Conservation (phyloP, 768 basidiomycete genomes). For the Cantharellus anzutake region DNA sequence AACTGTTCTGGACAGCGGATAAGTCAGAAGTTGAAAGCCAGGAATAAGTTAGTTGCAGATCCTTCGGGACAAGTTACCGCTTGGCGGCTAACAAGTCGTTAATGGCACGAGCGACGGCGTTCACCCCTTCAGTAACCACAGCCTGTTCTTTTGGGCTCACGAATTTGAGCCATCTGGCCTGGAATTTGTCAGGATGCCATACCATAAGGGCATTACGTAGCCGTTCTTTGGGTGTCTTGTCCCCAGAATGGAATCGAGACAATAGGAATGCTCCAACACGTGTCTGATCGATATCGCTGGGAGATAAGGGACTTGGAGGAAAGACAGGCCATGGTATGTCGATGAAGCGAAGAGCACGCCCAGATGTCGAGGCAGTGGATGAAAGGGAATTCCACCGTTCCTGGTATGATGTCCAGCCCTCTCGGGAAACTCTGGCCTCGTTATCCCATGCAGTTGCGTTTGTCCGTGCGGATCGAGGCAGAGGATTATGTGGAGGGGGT, state of each 20-base stretch:
- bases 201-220: constrained; percentile 2
- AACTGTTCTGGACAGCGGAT: too few species aligned
- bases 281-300: constrained; percentile 1
- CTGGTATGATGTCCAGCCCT: neutral
- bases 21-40: too few species aligned
- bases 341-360: neutral
- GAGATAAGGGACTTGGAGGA: neutral
- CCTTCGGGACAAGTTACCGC: neutral
- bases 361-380: neutral
- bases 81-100: constrained; percentile 1
- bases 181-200: constrained; percentile 8
- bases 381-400: neutral
- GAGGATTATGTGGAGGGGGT: neutral
- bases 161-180: constrained; percentile 1
- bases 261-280: constrained; percentile 2
- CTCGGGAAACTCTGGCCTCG: neutral
- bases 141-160: neutral
- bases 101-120: constrained; percentile 1
- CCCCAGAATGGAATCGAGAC: constrained; percentile 1
- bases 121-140: constrained; percentile 1
- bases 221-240: constrained; percentile 2
- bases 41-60: too few species aligned
- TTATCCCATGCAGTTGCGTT: neutral
- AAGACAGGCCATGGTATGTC: constrained; percentile 5
- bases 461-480: neutral